Conservation (phyloP, 495 filamentous ascomycete genomes). For the Penicillium taxi region DNA sequence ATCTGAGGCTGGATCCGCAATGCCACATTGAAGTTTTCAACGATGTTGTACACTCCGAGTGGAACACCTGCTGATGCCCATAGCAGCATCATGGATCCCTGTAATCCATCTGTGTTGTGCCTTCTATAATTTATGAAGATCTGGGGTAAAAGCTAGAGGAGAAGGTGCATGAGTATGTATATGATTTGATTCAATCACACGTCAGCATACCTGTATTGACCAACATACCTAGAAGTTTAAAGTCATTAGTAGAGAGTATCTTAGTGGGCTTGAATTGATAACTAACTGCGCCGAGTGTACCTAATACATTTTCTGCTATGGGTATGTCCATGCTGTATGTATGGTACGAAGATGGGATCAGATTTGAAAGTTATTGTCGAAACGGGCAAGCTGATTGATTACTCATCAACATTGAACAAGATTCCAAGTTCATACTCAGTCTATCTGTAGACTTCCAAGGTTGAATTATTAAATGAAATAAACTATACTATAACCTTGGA, state of each 20-base stretch:
- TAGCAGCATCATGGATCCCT: slow-evolving; percentile 58
- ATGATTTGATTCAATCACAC: too few relatives aligned
- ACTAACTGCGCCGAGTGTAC: slow-evolving; percentile 48
- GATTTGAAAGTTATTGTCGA: too few relatives aligned
- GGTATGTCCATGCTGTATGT: slow-evolving; percentile 46
- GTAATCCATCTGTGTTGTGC: slow-evolving; percentile 51
- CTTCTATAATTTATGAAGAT: slow-evolving; percentile 56
- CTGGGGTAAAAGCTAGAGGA: slow-evolving; percentile 51
- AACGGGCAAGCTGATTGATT: too few relatives aligned
- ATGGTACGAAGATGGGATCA: too few relatives aligned
- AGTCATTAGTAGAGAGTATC: slow-evolving; percentile 7
- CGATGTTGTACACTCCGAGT: slow-evolving; percentile 59
- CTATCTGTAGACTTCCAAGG: too few relatives aligned
- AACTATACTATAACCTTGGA: too few relatives aligned
- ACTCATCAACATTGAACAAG: too few relatives aligned
- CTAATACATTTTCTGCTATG: slow-evolving; percentile 48
- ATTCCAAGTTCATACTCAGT: too few relatives aligned
- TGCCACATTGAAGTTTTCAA: slow-evolving; percentile 52
- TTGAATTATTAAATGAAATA: too few relatives aligned
- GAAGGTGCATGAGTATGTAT: slow-evolving; percentile 2
- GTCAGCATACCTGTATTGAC: slow-evolving; percentile 40
- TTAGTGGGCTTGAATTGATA: slow-evolving; percentile 1
- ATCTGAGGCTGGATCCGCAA: slow-evolving; percentile 55
- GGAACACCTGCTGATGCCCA: slow-evolving; percentile 59
- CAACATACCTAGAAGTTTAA: slow-evolving; percentile 34